Conservation (phyloP, 2,329 filamentous ascomycete genomes). For the Fusarium vanettenii region DNA sequence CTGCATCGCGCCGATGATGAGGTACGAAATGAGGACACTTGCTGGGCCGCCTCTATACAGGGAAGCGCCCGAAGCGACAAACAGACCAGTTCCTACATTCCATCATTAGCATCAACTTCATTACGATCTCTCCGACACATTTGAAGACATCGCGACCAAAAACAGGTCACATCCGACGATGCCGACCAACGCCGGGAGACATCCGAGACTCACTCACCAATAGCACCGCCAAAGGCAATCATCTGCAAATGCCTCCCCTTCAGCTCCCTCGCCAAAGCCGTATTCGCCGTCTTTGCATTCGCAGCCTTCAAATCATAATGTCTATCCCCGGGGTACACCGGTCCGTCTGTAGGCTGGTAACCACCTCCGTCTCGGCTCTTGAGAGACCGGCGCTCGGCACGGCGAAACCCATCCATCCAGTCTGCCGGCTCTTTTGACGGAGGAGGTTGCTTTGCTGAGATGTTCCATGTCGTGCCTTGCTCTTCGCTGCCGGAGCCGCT, state of each 20-base stretch:
- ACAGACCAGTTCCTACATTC: slow-evolving; percentile 78
- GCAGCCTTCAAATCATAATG: slow-evolving; percentile 68
- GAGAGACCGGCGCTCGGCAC: slow-evolving; percentile 28
- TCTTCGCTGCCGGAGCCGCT: slow-evolving; percentile 7
- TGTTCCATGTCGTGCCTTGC: slow-evolving; percentile 20
- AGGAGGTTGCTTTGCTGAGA: slow-evolving; percentile 5
- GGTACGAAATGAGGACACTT: slow-evolving; percentile 79
- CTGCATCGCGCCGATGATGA: slow-evolving; percentile 84
- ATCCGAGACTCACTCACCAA: slow-evolving; percentile 63
- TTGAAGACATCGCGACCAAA: background rate
- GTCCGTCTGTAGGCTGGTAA: slow-evolving; percentile 27
- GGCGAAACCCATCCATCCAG: slow-evolving; percentile 39
- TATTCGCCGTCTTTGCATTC: slow-evolving; percentile 79
- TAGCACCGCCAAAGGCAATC: slow-evolving; percentile 96
- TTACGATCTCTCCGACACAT: background rate
- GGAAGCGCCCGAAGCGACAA: slow-evolving; percentile 83
- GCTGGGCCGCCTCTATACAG: slow-evolving; percentile 82
- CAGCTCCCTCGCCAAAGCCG: slow-evolving; percentile 79
- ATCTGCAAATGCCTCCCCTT: slow-evolving; percentile 92
- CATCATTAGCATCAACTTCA: background rate
- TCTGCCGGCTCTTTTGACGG: slow-evolving; percentile 16
- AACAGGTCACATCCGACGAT: background rate
- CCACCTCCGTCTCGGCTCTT: slow-evolving; percentile 34
- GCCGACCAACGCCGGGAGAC: background rate
- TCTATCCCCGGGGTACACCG: slow-evolving; percentile 45